phyloP scores from a whole-genome alignment of 805 yeast species.

The Saturnispora halmiae region DNA sequence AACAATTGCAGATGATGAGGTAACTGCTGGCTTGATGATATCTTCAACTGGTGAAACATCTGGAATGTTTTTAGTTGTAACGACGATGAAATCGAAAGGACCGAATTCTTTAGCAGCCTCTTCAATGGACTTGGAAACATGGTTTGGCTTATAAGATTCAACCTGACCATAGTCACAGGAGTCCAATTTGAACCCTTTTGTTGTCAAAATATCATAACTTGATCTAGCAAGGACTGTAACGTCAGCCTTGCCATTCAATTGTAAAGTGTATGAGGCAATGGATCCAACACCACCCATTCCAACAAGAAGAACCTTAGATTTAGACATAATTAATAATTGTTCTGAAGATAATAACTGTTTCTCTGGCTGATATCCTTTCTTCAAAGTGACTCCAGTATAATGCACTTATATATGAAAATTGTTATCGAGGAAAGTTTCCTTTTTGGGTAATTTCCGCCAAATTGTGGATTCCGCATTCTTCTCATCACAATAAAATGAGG shows the following conservation, averaged over 20 bases:
- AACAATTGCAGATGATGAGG: constrained; percentile 28
- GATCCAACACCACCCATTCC: constrained; percentile 89
- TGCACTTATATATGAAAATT: neutral
- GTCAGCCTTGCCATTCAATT: constrained; percentile 36
- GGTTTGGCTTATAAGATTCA: constrained; percentile 44
- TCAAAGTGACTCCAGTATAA: too few species aligned
- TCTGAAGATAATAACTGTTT: too few species aligned
- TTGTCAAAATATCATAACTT: constrained; percentile 44
- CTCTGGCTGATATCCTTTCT: too few species aligned
- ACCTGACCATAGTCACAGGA: constrained; percentile 56
- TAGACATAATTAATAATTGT: constrained; percentile 7
- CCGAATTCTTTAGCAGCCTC: constrained; percentile 35
- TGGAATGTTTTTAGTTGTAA: constrained; percentile 58
- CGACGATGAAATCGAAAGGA: constrained; percentile 46
- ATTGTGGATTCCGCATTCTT: too few species aligned
- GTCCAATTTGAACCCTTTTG: constrained; percentile 49
- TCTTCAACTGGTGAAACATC: constrained; percentile 45
- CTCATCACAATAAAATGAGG: too few species aligned
- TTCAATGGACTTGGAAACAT: constrained; percentile 33
- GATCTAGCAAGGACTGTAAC: constrained; percentile 61
- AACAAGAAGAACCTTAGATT: constrained; percentile 44
- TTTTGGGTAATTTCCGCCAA: constrained; percentile 4
- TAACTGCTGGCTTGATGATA: constrained; percentile 21
- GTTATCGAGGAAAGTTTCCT: neutral
- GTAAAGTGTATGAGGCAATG: constrained; percentile 58